Percentiles rank a stretch among this genome's conserved stretches.
These are phyloP conservation scores for Furcasterigmium sp. DNA, from an alignment of 2,329 filamentous ascomycete species.

Conservation along the genomic window DNA sequence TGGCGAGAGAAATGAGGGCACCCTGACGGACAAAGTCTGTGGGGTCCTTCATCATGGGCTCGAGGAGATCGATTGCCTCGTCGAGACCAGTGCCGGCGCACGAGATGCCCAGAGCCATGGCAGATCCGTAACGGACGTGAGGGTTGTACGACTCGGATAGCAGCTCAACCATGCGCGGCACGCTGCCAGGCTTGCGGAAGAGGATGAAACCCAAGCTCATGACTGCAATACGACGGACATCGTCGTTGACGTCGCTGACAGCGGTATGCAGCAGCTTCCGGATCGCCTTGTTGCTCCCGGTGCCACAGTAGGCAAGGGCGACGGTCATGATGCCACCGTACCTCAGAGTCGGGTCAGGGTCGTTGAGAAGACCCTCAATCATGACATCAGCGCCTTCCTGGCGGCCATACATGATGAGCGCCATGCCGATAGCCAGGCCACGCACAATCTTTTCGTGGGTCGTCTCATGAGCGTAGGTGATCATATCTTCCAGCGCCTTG, in stretches of 20 bases:
- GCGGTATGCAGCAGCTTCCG: conserved; percentile 92
- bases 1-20: conserved; percentile 85
- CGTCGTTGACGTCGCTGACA: conserved; percentile 96
- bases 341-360: conserved; percentile 86
- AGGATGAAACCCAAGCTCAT: conserved; percentile 98
- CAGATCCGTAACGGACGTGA: conserved; percentile 94
- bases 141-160: conserved; percentile 98
- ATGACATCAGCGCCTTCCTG: conserved; percentile 93
- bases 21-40: conserved; percentile 98
- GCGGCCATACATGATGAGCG: conserved; percentile 94
- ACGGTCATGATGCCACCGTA: conserved; percentile 99
- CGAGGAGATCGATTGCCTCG: conserved; percentile 91
- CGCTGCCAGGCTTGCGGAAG: conserved; percentile 94
- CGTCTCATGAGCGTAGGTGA: conserved; percentile 94
- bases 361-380: conserved; percentile 87
- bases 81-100: conserved; percentile 94
- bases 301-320: conserved; percentile 93
- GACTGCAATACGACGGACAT: conserved; percentile 91
- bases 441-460: conserved; percentile 99
- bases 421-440: conserved; percentile 92
- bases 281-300: conserved; percentile 97
- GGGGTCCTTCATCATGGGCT: conserved; percentile 99
- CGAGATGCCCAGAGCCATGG: conserved; percentile 97
- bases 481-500: conserved; percentile 92
- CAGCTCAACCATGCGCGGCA: conserved; percentile 97